Percentiles rank a stretch among this genome's conserved stretches.
These are phyloP conservation scores for Xerocomellus amylosporus DNA, from an alignment of 768 basidiomycete species.

Conservation along the genomic window DNA sequence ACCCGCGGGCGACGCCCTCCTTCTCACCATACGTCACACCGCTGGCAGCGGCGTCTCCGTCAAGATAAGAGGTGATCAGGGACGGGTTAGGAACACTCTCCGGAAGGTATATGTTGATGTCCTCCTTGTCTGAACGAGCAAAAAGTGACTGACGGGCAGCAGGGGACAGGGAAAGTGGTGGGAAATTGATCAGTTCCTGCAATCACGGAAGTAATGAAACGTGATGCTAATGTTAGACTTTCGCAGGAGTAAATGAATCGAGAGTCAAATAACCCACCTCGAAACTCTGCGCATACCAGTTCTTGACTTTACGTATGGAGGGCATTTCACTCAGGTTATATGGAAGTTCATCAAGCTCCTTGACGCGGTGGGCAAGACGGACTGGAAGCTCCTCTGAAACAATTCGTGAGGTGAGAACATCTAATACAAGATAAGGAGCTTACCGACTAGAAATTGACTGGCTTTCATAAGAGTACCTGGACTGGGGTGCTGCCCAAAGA, in stretches of 20 bases:
- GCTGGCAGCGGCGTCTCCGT: slow-evolving; percentile 26
- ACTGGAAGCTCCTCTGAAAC: slow-evolving; percentile 14
- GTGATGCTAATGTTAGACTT: neutral
- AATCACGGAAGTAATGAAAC: neutral
- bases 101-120: slow-evolving; percentile 16
- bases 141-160: slow-evolving; percentile 12
- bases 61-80: slow-evolving; percentile 19
- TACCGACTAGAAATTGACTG: slow-evolving; percentile 16
- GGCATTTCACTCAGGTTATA: slow-evolving; percentile 16
- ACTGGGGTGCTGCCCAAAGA: slow-evolving; percentile 19
- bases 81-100: slow-evolving; percentile 16
- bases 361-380: slow-evolving; percentile 17
- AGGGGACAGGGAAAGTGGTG: slow-evolving; percentile 13
- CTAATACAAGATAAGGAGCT: neutral
- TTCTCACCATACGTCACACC: slow-evolving; percentile 15
- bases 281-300: slow-evolving; percentile 20
- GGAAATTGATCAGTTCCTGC: slow-evolving; percentile 13
- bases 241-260: neutral
- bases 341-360: slow-evolving; percentile 18
- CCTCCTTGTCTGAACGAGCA: slow-evolving; percentile 9
- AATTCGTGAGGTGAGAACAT: neutral
- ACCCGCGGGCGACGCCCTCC: slow-evolving; percentile 7
- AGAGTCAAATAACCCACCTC: slow-evolving; percentile 4
- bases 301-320: slow-evolving; percentile 20
- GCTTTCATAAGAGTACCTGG: slow-evolving; percentile 18